These are phyloP conservation scores for Moesziomyces parantarcticus DNA, from an alignment of 1,284 basidiomycete species.

Conservation along the genomic window DNA sequence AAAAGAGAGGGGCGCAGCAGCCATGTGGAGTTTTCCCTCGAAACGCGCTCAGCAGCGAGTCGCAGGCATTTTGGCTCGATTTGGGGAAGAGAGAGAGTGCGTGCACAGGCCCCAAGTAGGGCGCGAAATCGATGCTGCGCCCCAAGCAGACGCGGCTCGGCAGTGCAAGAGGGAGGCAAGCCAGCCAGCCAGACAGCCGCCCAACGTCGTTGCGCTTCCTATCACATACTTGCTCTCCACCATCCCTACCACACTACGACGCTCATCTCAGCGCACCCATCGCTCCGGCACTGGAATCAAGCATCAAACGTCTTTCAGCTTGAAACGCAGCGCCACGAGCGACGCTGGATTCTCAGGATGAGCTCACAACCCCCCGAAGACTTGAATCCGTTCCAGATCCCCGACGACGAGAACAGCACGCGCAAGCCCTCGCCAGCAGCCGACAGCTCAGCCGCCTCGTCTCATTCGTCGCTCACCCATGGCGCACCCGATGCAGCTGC, in stretches of 20 bases:
- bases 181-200: too few relatives aligned
- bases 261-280: not conserved
- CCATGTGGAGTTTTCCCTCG: not conserved
- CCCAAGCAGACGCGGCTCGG: too few relatives aligned
- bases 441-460: constrained; percentile 15
- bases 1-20: too few relatives aligned
- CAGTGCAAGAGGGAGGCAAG: not conserved
- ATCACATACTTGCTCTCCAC: not conserved
- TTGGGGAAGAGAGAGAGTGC: not conserved
- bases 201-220: not conserved
- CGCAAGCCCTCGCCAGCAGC: constrained; percentile 9
- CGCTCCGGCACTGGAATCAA: too few relatives aligned
- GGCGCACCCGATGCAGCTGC: not conserved
- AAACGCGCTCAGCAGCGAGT: not conserved
- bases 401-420: constrained; percentile 28
- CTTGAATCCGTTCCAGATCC: constrained; percentile 50
- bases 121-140: not conserved
- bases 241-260: not conserved
- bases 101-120: not conserved
- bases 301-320: too few relatives aligned
- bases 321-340: too few relatives aligned
- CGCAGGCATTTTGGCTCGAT: too few relatives aligned
- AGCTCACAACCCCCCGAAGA: constrained; percentile 14
- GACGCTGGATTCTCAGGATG: not conserved
- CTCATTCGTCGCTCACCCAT: constrained; percentile 19